Evolutionary conservation across 345 rosid species (phyloP).

Genomic region (Brassica cretica): DNA sequence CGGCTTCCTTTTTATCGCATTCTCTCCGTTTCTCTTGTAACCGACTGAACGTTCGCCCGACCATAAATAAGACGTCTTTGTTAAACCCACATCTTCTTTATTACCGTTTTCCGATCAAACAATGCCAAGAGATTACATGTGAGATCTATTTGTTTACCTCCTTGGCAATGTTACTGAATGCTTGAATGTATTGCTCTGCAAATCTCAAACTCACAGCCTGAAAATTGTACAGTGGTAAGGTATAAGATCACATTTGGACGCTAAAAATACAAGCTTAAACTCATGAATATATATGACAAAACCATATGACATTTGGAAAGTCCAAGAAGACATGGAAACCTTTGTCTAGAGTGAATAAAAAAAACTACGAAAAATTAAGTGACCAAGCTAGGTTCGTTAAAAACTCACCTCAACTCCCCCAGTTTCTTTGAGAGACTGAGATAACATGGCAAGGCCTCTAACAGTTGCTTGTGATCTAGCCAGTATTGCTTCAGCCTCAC

Average conservation of each 20-base stretch:
- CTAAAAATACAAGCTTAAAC: background rate
- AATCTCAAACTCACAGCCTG: slow-evolving; percentile 89
- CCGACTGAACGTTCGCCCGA: too few species aligned
- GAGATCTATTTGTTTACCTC: slow-evolving; percentile 49
- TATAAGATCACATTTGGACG: background rate
- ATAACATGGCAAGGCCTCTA: slow-evolving; percentile 66
- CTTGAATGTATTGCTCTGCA: slow-evolving; percentile 83
- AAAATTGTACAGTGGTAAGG: slow-evolving; percentile 25
- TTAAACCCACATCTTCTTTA: too few species aligned
- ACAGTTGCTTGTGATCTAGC: slow-evolving; percentile 89
- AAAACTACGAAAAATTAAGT: slow-evolving; percentile 10
- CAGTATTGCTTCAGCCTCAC: slow-evolving; percentile 91
- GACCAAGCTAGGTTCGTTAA: slow-evolving; percentile 20
- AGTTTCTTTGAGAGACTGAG: slow-evolving; percentile 64
- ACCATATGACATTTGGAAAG: background rate
- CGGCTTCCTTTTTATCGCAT: too few species aligned
- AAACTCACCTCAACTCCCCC: slow-evolving; percentile 84
- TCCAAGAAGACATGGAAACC: slow-evolving; percentile 12
- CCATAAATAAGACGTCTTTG: too few species aligned
- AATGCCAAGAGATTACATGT: background rate
- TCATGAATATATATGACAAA: background rate
- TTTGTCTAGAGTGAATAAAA: background rate
- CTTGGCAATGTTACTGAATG: slow-evolving; percentile 92
- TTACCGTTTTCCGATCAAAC: too few species aligned
- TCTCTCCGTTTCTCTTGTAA: too few species aligned